Evolutionary conservation across 23 red algal genomes (phyloP), one percentile per base, ranked within the genome.

Genomic region (Gracilaria caudata): DNA sequence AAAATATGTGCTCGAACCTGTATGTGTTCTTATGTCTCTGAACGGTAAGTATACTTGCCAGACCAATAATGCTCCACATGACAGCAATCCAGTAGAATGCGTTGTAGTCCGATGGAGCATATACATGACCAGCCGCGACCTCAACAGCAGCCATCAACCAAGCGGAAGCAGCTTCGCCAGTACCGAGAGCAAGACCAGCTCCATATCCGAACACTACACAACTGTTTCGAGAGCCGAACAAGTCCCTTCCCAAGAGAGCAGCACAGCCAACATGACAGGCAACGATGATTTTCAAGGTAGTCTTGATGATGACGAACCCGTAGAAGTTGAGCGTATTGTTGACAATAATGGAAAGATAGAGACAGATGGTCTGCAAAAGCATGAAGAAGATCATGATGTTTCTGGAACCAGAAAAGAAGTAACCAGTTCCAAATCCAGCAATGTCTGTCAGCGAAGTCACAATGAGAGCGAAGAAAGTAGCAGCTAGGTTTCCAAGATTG

Each of bases 121-220:
- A 51, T 29, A 26, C 20, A 4, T 16, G 40, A 24, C 33, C 24
- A 4, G 34, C n/a, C 7, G 33, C 29, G 43, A 20, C 20, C 36
- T 86, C 82, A 33, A 86, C 82, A 44, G 45, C 34, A n/a, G 64
- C 39, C 60, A 86, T 86, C 2, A 75, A 7, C 68, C 39, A 45
- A 24, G 82, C 63, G 0, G 82, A 86, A 34, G 36, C 10, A 2
- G 43, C 60, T 74, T 86, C 82, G 10, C 82, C 82, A 1, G 8
- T 11, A 10, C 82, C 82, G 12, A 86, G 59, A 34, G 82, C 82
- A 33, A 86, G 41, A 4, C 82, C 82, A 2, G 64, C 82, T 5
- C 82, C 63, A 45, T 74, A 55, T 24, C 82, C 82, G 33, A 86
- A 86, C 23, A 74, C 82, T 4, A 86, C 21, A 33, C 63, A 86